Evolutionary conservation across 139 green algal species (phyloP).

Genomic region (Parachlorella kessleri): DNA sequence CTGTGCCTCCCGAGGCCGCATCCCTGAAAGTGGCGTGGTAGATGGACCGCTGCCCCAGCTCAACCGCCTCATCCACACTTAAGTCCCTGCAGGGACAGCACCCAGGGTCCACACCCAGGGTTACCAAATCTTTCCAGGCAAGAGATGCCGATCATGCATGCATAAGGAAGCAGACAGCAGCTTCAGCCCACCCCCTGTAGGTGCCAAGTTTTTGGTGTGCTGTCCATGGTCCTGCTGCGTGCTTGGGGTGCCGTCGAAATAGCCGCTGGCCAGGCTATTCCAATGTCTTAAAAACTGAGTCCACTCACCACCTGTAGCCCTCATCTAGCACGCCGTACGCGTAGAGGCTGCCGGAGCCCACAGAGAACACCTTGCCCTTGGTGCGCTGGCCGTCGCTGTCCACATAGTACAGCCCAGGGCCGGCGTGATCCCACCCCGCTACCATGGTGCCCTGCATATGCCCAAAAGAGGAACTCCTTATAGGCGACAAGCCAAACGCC

Average conservation of each 20-base stretch:
- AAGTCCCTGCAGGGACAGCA: constrained; percentile 87
- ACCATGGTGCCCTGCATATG: constrained; percentile 99
- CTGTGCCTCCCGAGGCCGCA: constrained; percentile 94
- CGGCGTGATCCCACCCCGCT: constrained; percentile 84
- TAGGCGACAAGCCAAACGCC: too few species aligned
- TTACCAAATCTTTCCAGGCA: too few species aligned
- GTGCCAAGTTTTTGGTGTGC: too few species aligned
- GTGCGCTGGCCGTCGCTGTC: constrained; percentile 96
- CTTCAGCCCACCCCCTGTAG: too few species aligned
- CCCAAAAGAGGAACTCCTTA: too few species aligned
- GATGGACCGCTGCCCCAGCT: constrained; percentile 93
- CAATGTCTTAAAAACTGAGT: too few species aligned
- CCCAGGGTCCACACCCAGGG: too few species aligned
- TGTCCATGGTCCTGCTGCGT: too few species aligned
- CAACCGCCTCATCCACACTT: constrained; percentile 89
- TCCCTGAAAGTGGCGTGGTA: constrained; percentile 99
- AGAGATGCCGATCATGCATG: too few species aligned
- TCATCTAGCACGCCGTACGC: constrained; percentile 97
- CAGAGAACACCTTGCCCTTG: constrained; percentile 93
- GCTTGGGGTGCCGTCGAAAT: too few species aligned
- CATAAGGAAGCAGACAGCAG: too few species aligned
- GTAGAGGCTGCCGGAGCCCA: constrained; percentile 96
- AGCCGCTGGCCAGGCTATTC: too few species aligned
- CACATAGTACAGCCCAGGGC: constrained; percentile 97
- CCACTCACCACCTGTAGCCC: constrained; percentile 83